Percentiles rank a stretch among this genome's conserved stretches.
Conservation (phyloP, 2,329 filamentous ascomycete genomes). For the Penicillium sp. region DNA sequence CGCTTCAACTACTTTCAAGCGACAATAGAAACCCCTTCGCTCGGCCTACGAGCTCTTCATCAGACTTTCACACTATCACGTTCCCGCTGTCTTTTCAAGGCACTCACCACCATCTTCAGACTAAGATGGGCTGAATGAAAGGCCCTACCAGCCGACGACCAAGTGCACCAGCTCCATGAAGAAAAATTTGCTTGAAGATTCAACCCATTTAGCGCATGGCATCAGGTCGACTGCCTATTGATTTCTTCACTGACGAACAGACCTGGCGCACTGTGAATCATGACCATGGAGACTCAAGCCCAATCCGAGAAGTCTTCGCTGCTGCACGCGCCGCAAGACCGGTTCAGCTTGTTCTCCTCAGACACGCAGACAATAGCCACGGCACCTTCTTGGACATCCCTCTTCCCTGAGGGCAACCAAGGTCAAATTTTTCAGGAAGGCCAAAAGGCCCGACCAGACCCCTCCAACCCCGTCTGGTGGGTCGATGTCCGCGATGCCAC, state of each 20-base stretch:
- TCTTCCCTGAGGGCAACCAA: slow-evolving; percentile 15
- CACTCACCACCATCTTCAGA: neutral
- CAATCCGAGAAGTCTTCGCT: neutral
- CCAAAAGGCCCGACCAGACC: slow-evolving; percentile 12
- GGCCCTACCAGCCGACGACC: neutral
- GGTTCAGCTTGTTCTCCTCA: slow-evolving; percentile 95
- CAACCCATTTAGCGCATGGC: neutral
- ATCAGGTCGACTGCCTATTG: neutral
- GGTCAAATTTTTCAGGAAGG: slow-evolving; percentile 18
- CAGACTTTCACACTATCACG: neutral
- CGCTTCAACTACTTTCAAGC: neutral
- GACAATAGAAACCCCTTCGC: neutral
- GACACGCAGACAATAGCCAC: slow-evolving; percentile 62
- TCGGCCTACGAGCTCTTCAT: neutral
- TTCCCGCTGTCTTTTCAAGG: neutral
- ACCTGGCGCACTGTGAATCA: neutral
- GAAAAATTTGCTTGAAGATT: neutral
- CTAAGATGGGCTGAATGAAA: neutral
- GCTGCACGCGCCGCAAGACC: slow-evolving; percentile 52
- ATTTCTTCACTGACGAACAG: neutral
- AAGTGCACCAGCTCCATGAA: neutral
- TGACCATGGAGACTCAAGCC: neutral
- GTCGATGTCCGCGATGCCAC: slow-evolving; percentile 86
- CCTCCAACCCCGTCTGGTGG: slow-evolving; percentile 73
- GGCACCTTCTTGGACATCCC: slow-evolving; percentile 22